Conservation (phyloP, 371 early-diverging fungal genomes). For the Batkoa obscura region DNA sequence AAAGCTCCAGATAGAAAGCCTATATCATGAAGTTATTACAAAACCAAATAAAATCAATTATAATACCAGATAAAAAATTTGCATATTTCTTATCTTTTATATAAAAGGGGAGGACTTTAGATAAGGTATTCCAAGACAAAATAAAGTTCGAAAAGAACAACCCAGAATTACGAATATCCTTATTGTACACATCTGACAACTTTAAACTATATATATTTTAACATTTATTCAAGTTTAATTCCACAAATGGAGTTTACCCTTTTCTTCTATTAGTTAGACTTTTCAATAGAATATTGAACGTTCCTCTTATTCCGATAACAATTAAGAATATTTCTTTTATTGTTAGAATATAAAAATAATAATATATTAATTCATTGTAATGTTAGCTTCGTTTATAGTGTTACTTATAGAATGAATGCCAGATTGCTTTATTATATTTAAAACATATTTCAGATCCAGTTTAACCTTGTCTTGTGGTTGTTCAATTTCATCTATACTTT, state of each 20-base stretch:
- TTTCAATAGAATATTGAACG: background rate
- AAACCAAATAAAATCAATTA: background rate
- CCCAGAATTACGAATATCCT: background rate
- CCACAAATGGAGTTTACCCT: background rate
- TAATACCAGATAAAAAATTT: background rate
- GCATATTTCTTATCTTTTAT: background rate
- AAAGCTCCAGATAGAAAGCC: background rate
- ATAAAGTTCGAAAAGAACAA: background rate
- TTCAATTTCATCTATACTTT: too few relatives aligned
- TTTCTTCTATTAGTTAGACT: background rate
- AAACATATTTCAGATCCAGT: too few relatives aligned
- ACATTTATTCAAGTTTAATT: background rate
- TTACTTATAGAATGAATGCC: too few relatives aligned
- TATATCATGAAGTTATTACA: background rate
- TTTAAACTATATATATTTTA: background rate
- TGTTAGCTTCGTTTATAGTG: too few relatives aligned
- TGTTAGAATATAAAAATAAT: too few relatives aligned
- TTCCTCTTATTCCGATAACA: background rate
- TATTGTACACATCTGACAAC: background rate
- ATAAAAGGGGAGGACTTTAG: background rate
- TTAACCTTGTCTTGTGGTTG: too few relatives aligned
- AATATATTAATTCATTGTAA: too few relatives aligned
- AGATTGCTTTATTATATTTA: too few relatives aligned
- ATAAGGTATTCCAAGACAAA: background rate
- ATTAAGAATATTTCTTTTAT: background rate